Evolutionary conservation across 2,329 filamentous ascomycete genomes (phyloP), one percentile per base, ranked within the genome.

Genomic region (Rhinocladiella mackenziei): DNA sequence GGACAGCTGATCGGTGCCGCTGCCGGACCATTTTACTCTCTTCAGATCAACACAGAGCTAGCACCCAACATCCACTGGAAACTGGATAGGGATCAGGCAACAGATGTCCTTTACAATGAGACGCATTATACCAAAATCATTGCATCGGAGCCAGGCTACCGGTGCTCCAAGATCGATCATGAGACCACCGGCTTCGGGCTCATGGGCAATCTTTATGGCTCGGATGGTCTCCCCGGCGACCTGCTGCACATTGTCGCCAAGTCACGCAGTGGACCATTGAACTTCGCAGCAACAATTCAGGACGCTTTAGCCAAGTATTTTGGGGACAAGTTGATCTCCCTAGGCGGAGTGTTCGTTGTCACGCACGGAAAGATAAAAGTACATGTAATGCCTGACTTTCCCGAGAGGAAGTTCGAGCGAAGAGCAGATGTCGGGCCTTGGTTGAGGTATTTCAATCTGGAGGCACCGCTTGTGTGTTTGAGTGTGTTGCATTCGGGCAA

Each of bases 351-450:
- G 0, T 70, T 72, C 42, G 33, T 71, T 2, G 53, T 71, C 29
- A 63, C 61, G 34, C 50, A 54, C 0, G 68, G 67, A 0, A 65
- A 54, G 15, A 58, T 63, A 3, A 62, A 58, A 5, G 60, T 67
- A 8, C 69, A 72, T 47, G 62, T 72, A 10, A 72, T 71, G 68
- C 69, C 68, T 1, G 69, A 71, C 48, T 72, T 72, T 30, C 65
- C 67, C 0, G 26, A 50, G 0, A 39, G 58, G 8, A 31, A 64
- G 0, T 66, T 70, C 36, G 39, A 50, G 1, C 41, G 58, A 15
- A 50, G 58, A 0, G 40, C 56, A 0, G 55, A 63, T 2, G 40
- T 69, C 18, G 57, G 63, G 9, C 32, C 58, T 1, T 72, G 69
- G 69, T 51, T 72, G 29, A 63, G 56, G 1, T 70, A 58, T 40